Conservation (phyloP, 768 basidiomycete species). For the Tricholoma sp. region DNA sequence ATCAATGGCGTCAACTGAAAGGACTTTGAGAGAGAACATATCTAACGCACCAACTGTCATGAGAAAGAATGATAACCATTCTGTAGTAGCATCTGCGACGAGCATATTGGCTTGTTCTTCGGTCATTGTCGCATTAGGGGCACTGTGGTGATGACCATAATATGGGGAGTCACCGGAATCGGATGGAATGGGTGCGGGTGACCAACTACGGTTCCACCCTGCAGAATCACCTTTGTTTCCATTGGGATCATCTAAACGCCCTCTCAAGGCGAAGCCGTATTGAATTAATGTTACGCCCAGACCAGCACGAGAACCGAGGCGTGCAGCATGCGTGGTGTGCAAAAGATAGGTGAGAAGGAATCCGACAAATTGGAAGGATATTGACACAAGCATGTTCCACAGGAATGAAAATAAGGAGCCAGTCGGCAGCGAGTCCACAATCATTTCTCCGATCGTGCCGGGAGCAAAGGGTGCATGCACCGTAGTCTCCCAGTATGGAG, state of each 20-base stretch:
- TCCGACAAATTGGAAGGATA: conserved; percentile 97
- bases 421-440: conserved; percentile 85
- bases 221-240: conserved; percentile 22
- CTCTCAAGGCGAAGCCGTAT: conserved; percentile 81
- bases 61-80: conserved; percentile 93
- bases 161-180: conserved; percentile 40
- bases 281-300: conserved; percentile 96
- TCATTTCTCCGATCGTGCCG: conserved; percentile 67
- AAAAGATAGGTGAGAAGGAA: conserved; percentile 92
- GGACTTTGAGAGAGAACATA: not conserved
- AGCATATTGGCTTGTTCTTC: conserved; percentile 35
- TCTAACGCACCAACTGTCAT: conserved; percentile 70
- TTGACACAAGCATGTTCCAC: conserved; percentile 89
- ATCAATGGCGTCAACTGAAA: not conserved
- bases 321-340: conserved; percentile 89
- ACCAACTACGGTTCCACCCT: conserved; percentile 29
- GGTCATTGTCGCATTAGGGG: conserved; percentile 11
- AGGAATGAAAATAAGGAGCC: conserved; percentile 81
- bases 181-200: conserved; percentile 28
- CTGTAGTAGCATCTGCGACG: conserved; percentile 68
- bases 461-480: conserved; percentile 82
- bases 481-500: conserved; percentile 96
- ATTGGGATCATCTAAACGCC: conserved; percentile 39
- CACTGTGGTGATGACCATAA: conserved; percentile 23
- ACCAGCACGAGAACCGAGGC: conserved; percentile 89